These are phyloP conservation scores for Fusarium mundagurra DNA, from an alignment of 2,329 filamentous ascomycete genomes.

Conservation along the genomic window DNA sequence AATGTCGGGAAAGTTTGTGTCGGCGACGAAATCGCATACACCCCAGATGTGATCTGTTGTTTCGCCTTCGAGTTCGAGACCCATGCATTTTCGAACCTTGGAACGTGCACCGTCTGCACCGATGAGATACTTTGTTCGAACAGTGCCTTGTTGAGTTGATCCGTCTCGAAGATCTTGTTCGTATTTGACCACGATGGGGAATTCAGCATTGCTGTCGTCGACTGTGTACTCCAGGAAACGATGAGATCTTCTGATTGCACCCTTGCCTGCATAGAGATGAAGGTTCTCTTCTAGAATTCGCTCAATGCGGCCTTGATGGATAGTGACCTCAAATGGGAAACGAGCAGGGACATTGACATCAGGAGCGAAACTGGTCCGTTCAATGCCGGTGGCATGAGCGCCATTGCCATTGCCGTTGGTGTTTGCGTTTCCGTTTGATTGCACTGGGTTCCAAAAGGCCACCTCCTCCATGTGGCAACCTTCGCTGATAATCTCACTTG, in stretches of 20 bases:
- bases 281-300: slow-evolving; percentile 16
- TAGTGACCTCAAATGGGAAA: slow-evolving; percentile 4
- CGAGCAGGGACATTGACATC: slow-evolving; percentile 14
- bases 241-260: background rate
- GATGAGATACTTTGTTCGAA: slow-evolving; percentile 10
- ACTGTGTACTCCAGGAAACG: slow-evolving; percentile 11
- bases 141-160: background rate
- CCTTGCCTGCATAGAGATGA: background rate
- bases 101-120: slow-evolving; percentile 14
- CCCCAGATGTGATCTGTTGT: slow-evolving; percentile 21
- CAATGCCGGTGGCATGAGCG: background rate
- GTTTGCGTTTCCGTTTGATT: background rate
- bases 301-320: slow-evolving; percentile 18
- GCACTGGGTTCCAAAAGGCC: slow-evolving; percentile 12
- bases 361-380: slow-evolving; percentile 3
- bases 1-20: slow-evolving; percentile 18
- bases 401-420: background rate
- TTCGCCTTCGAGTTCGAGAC: slow-evolving; percentile 10
- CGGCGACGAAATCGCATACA: slow-evolving; percentile 13
- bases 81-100: slow-evolving; percentile 12
- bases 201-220: background rate
- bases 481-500: slow-evolving; percentile 7
- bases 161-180: background rate
- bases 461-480: slow-evolving; percentile 24
- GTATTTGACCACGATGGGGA: background rate